Conservation (phyloP, 2,329 filamentous ascomycete species). For the Fusarium concolor region DNA sequence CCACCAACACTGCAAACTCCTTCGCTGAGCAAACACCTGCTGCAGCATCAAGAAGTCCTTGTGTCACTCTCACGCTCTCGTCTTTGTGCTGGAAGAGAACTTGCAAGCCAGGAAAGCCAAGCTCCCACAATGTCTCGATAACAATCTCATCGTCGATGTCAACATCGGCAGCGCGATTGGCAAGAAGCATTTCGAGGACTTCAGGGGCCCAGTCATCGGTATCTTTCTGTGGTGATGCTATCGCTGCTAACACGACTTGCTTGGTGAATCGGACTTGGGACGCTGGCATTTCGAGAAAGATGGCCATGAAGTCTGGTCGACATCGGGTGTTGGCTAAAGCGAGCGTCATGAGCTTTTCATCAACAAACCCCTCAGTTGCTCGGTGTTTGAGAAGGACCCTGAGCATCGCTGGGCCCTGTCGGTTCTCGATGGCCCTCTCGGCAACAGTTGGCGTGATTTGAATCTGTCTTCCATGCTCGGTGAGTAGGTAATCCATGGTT, state of each 20-base stretch:
- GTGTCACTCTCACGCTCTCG: slow-evolving; percentile 22
- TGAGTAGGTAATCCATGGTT: slow-evolving; percentile 26
- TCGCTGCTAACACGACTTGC: slow-evolving; percentile 23
- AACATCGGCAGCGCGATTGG: slow-evolving; percentile 21
- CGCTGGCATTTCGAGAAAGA: slow-evolving; percentile 26
- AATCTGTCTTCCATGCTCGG: slow-evolving; percentile 14
- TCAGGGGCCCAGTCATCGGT: slow-evolving; percentile 27
- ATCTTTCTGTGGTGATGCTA: slow-evolving; percentile 17
- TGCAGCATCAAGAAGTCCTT: slow-evolving; percentile 25
- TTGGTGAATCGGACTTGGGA: slow-evolving; percentile 22
- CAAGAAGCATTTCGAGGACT: slow-evolving; percentile 32
- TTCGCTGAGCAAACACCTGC: slow-evolving; percentile 24
- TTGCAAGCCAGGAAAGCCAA: slow-evolving; percentile 22
- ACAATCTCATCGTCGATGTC: slow-evolving; percentile 28
- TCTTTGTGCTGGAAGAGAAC: slow-evolving; percentile 20
- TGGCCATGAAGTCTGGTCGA: slow-evolving; percentile 28
- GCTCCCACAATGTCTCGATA: slow-evolving; percentile 13
- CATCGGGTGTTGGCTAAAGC: slow-evolving; percentile 22
- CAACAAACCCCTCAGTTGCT: slow-evolving; percentile 18
- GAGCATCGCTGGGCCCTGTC: slow-evolving; percentile 28
- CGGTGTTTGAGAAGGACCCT: slow-evolving; percentile 28
- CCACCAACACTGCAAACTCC: slow-evolving; percentile 16
- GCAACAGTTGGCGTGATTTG: slow-evolving; percentile 18
- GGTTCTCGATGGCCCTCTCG: slow-evolving; percentile 27
- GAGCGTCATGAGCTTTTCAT: slow-evolving; percentile 21